Percentiles rank a stretch among this genome's conserved stretches.
These are phyloP conservation scores for Trichoderma parareesei DNA, from an alignment of 495 filamentous ascomycete species.

Conservation along the genomic window DNA sequence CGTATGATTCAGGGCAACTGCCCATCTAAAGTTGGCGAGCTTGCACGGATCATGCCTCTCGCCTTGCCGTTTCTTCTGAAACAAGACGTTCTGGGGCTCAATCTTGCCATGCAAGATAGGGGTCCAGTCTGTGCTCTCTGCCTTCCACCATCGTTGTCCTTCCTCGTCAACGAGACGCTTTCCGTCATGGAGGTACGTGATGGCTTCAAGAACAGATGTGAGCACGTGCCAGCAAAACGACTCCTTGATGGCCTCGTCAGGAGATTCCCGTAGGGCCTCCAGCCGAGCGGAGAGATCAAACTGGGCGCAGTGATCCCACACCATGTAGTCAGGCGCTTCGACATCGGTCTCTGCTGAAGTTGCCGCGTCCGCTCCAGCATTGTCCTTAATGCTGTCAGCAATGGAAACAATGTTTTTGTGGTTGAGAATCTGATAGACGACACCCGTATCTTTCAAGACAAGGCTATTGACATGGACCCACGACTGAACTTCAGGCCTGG, in stretches of 20 bases:
- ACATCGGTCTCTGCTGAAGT: background rate
- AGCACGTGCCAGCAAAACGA: conserved; percentile 38
- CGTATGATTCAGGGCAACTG: conserved; percentile 27
- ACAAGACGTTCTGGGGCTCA: conserved; percentile 32
- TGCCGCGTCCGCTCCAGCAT: background rate
- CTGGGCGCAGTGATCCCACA: conserved; percentile 36
- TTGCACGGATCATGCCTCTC: conserved; percentile 44
- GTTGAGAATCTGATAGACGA: conserved; percentile 26
- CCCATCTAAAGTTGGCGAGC: conserved; percentile 33
- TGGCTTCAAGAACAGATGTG: conserved; percentile 27
- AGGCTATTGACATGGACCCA: background rate
- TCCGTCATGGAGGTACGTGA: conserved; percentile 38
- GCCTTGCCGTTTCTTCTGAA: conserved; percentile 32
- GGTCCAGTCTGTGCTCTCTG: conserved; percentile 31
- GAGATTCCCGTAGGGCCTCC: background rate
- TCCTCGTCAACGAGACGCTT: conserved; percentile 11
- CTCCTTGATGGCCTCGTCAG: conserved; percentile 24
- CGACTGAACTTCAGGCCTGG: background rate
- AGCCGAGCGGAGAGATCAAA: conserved; percentile 20
- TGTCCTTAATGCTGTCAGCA: conserved; percentile 13
- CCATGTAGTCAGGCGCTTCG: conserved; percentile 14
- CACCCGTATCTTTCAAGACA: too few species aligned
- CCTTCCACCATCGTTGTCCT: background rate
- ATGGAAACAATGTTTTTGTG: conserved; percentile 36
- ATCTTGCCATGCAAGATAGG: conserved; percentile 39